Base-by-base conservation (phyloP, 192 early-diverging fungal genomes). In the Coemansia sp. region DNA sequence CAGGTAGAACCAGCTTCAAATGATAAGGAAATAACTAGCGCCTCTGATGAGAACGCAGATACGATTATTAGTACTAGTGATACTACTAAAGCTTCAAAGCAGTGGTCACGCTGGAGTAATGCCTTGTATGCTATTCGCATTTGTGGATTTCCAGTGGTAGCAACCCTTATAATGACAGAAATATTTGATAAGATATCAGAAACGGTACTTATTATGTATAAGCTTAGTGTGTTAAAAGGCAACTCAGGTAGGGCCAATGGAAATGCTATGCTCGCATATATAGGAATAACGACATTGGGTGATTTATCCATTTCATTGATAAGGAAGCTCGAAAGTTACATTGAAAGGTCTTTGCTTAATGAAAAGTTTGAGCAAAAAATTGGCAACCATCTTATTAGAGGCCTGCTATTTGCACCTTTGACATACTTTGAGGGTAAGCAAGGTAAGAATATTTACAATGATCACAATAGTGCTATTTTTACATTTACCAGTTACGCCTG, bases 51-150 rank as follows among this genome's bases (percentile, higher is more conserved):
- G 20, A 12, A 1, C 2, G 2, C 8, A 22, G 51, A 54, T 24
- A 24, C 22, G 22, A 24, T 24, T 24, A 24, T 24, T 20, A 49
- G 47, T 20, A 2, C 16, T 18, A 49, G 20, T 15, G 12, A 22
- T 4, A 54, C 24, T 8, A 10, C 51, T 24, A 54, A 54, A 8
- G 8, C 1, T 0, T 10, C 24, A 54, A 54, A 54, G 51, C 51
- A 54, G 12, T 54, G 54, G 66, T 13, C 66, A 9, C 27, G 44
- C n/a, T 90, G 89, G 88, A 72, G 88, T 33, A 82, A 83, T 12
- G 54, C 71, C 31, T 88, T 86, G 85, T 85, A 78, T n/a, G 47
- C 34, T 44, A n/a, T 80, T 82, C 60, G n/a, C 57, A 38, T 47
- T 20, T 47, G 22, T 49, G 57, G 68, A 8, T 7, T 47, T 1